Evolutionary conservation across 1,284 basidiomycete genomes (phyloP).

Genomic region (Cryptococcus depauperatus): DNA sequence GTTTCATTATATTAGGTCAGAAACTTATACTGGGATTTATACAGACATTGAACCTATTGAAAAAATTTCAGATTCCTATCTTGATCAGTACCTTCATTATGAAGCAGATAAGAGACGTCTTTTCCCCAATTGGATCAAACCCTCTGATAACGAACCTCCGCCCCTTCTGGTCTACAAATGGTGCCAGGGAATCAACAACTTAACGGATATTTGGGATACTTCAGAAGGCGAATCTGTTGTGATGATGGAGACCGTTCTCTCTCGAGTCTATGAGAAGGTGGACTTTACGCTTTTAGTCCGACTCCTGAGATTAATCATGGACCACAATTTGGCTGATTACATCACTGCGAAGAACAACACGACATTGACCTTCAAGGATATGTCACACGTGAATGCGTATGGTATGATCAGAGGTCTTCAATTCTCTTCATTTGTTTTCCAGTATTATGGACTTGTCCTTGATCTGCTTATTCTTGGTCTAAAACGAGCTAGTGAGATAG

Average conservation of each 20-base stretch:
- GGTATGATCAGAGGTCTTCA: slow-evolving; percentile 91
- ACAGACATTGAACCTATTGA: slow-evolving; percentile 93
- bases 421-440: slow-evolving; percentile 95
- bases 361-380: slow-evolving; percentile 81
- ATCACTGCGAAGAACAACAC: slow-evolving; percentile 98
- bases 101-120: slow-evolving; percentile 92
- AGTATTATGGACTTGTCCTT: slow-evolving; percentile 84
- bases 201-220: slow-evolving; percentile 92
- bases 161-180: slow-evolving; percentile 92
- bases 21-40: no score
- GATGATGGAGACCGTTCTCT: slow-evolving; percentile 93
- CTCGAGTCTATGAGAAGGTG: slow-evolving; percentile 95
- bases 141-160: slow-evolving; percentile 89
- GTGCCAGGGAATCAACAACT: slow-evolving; percentile 51
- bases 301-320: slow-evolving; percentile 82
- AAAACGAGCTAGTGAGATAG: slow-evolving; percentile 92
- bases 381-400: slow-evolving; percentile 46
- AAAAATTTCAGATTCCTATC: slow-evolving; percentile 95
- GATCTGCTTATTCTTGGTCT: slow-evolving; percentile 89
- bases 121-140: slow-evolving; percentile 97
- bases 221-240: slow-evolving; percentile 93
- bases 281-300: slow-evolving; percentile 90
- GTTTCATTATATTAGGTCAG: not conserved
- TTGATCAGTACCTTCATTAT: slow-evolving; percentile 66
- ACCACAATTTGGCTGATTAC: slow-evolving; percentile 96